Evolutionary conservation across 2,329 filamentous ascomycete genomes (phyloP), one percentile per base, ranked within the genome.

Genomic region (Ampelomyces quisqualis): DNA sequence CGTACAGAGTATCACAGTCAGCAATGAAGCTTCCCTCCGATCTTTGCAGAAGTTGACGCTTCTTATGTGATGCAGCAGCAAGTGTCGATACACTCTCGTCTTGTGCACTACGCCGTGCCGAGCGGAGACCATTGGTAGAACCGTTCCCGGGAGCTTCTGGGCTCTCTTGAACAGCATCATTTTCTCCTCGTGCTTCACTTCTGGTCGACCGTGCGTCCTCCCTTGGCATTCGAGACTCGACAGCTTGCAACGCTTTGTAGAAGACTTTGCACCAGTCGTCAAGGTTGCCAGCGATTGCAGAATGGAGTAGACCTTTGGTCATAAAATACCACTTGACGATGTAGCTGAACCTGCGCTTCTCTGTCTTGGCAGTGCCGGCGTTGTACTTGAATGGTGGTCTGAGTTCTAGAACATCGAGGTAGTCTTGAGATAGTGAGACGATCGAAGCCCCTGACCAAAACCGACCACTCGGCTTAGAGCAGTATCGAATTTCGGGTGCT

Each of bases 311-410:
- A n/a, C 38, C 38, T 15, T 11, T 24, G 9, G 23, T 23, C 19
- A 48, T n/a, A 14, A 45, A 48, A 17, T 50, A 50, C 30, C 38
- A 45, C n/a, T 39, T 34, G 10, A 50, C 34, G 4, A 48, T 17
- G 24, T 40, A 35, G 22, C 38, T 43, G 15, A 50, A 41, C 24
- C 34, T 44, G 2, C 38, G 15, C 28, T 48, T 45, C 28, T 34
- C 43, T 3, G 27, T 7, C 11, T 40, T 40, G 2, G 28, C 14
- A 8, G 14, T 14, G 8, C 35, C 31, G 10, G 34, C 29, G 17
- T 36, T 19, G 22, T 48, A 32, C 24, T 38, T 47, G 19, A 50
- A 50, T 2, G 47, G 47, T 9, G 34, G 27, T 29, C 34, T n/a
- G 13, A 50, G 47, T 19, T 34, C 11, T 14, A 22, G n/a, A n/a